Evolutionary conservation across 148 eudicot species (phyloP), one percentile per base, ranked within the genome.

Genomic region (Gaultheria prostrata): DNA sequence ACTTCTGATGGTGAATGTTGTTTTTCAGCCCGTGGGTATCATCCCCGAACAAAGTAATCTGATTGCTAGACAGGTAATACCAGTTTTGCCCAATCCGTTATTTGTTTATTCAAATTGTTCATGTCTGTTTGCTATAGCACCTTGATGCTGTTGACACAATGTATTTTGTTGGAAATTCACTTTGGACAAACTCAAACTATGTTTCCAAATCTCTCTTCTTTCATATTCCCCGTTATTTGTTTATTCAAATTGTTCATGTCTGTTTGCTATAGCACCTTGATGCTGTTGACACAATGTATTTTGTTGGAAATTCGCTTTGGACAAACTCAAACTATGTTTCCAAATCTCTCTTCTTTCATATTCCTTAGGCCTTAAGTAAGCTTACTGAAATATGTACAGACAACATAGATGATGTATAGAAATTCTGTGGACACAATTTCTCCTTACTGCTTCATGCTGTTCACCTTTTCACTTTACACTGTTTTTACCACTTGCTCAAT

Each of bases 11-110:
- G 54, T 77, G 57, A 75, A 59, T 59, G 71, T 67, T 78, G 77
- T 74, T 33, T 83, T 84, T 87, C 85, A 97, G 99, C 99, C 99
- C 85, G 99, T 89, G 91, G 99, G 99, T 85, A 88, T 90, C 77
- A 95, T 97, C 65, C 93, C 93, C 21, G 99, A 97, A 85, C 90
- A 95, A 85, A 97, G 99, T 89, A 93, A 93, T 88, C 20, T 91
- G 80, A 86, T 97, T 63, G 85, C 90, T 46, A 92, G 99, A 89
- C 99, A 97, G 98, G 99, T 97, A 82, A 67, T 71, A 65, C 53
- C 33, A 67, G 75, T 28, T 53, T 15, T 81, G n/a, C 69, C 77
- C n/a, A n/a, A n/a, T n/a, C n/a, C 28, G 14, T 53, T 70, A 3
- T 4, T 50, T 35, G 61, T 30, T 2, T 50, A 50, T 70, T 43